Conservation (phyloP, 768 basidiomycete species). For the Pulveroboletus sp. region DNA sequence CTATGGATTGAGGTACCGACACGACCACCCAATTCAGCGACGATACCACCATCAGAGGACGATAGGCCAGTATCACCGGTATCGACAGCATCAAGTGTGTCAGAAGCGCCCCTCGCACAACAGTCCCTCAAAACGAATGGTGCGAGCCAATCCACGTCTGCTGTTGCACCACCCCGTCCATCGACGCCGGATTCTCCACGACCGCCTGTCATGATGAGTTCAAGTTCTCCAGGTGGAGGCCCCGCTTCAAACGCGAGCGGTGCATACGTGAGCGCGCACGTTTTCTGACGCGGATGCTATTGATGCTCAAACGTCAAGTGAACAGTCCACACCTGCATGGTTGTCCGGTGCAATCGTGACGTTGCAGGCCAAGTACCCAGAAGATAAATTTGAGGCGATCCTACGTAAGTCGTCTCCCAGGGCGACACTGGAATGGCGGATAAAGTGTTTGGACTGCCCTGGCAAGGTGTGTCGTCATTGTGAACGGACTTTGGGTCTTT, state of each 20-base stretch:
- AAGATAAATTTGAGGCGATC: conserved; percentile 80
- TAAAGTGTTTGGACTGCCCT: conserved; percentile 89
- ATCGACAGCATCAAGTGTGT: conserved; percentile 67
- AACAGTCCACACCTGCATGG: conserved; percentile 59
- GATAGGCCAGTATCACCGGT: conserved; percentile 67
- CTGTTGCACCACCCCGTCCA: conserved; percentile 18
- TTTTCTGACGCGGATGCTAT: conserved; percentile 25
- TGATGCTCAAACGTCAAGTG: conserved; percentile 32
- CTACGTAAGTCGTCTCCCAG: conserved; percentile 52
- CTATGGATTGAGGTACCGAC: conserved; percentile 33
- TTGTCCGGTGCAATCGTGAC: conserved; percentile 58
- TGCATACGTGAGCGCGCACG: conserved; percentile 23
- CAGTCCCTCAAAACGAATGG: conserved; percentile 56
- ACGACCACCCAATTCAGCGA: conserved; percentile 29
- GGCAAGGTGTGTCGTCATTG: conserved; percentile 59
- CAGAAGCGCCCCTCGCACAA: conserved; percentile 71
- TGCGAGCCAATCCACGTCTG: conserved; percentile 18
- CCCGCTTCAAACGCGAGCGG: conserved; percentile 11
- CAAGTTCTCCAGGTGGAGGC: conserved; percentile 20
- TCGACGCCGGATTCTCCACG: conserved; percentile 26
- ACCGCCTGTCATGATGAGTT: conserved; percentile 2
- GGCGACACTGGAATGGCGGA: conserved; percentile 76
- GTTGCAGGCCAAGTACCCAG: conserved; percentile 68
- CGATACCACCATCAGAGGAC: conserved; percentile 33
- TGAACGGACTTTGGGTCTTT: neutral